Evolutionary conservation across 2,329 filamentous ascomycete genomes (phyloP).

Genomic region (Phyllosticta citribraziliensis): DNA sequence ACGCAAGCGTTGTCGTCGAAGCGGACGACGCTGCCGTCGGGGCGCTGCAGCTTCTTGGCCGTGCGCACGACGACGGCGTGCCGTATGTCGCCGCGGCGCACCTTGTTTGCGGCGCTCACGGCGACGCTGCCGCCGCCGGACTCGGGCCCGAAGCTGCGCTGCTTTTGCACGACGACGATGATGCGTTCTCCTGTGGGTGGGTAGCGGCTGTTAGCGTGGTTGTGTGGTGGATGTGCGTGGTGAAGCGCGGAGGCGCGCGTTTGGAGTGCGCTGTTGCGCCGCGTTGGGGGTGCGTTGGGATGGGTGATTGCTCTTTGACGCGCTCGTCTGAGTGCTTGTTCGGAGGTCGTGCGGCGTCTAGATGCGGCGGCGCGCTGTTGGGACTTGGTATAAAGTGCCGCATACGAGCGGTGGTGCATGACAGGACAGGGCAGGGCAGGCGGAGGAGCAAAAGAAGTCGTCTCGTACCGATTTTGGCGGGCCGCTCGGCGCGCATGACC

Average conservation of each 20-base stretch:
- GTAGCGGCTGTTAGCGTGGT: background rate
- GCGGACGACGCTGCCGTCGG: conserved; percentile 79
- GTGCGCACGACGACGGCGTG: conserved; percentile 94
- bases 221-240: background rate
- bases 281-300: background rate
- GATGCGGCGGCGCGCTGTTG: background rate
- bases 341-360: background rate
- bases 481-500: conserved; percentile 80
- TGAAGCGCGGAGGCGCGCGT: background rate
- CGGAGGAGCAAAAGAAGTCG: background rate
- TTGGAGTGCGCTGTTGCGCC: background rate
- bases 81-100: conserved; percentile 89
- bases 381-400: background rate
- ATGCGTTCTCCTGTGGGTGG: conserved; percentile 71
- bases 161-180: conserved; percentile 95
- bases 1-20: conserved; percentile 99
- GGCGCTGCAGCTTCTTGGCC: conserved; percentile 73
- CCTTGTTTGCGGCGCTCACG: conserved; percentile 73
- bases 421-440: background rate
- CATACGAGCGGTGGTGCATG: no score
- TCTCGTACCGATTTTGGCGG: conserved; percentile 73
- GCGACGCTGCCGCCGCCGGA: conserved; percentile 63
- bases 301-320: background rate
- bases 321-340: background rate
- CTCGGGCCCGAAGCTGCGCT: conserved; percentile 66